Evolutionary conservation across 2,329 filamentous ascomycete genomes (phyloP).

Genomic region (Aspergillus ochraceus): DNA sequence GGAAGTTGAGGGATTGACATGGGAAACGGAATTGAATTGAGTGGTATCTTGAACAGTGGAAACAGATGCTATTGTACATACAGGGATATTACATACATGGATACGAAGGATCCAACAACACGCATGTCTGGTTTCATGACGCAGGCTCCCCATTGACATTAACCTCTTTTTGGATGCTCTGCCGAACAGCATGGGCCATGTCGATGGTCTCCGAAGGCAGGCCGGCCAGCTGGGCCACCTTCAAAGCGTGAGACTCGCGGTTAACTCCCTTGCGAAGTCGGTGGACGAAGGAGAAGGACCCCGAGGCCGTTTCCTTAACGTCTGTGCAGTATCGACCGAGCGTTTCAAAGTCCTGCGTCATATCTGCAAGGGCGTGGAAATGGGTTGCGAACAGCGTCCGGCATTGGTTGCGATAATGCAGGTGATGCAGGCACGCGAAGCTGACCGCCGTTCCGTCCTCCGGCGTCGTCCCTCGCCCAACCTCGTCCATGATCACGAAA

Average conservation of each 20-base stretch:
- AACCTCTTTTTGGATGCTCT: not conserved
- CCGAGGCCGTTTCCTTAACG: constrained; percentile 70
- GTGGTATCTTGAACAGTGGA: not conserved
- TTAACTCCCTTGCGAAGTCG: constrained; percentile 80
- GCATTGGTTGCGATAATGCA: constrained; percentile 74
- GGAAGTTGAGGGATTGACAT: constrained; percentile 9
- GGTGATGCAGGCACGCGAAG: constrained; percentile 82
- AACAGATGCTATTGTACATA: not conserved
- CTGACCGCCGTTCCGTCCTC: constrained; percentile 89
- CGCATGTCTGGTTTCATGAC: not conserved
- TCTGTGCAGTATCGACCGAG: constrained; percentile 86
- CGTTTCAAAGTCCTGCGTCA: constrained; percentile 60
- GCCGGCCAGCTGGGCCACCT: constrained; percentile 87
- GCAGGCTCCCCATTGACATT: too few species aligned
- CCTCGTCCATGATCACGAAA: constrained; percentile 98
- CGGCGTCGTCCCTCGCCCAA: constrained; percentile 90
- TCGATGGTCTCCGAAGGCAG: constrained; percentile 71
- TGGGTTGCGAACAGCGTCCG: constrained; percentile 91
- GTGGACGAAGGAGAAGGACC: constrained; percentile 81
- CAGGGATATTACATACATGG: not conserved
- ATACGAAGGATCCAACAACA: not conserved
- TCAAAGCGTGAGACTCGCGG: constrained; percentile 83
- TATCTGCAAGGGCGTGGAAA: constrained; percentile 81
- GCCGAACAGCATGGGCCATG: constrained; percentile 63
- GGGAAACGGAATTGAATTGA: not conserved